Evolutionary conservation across 208 protist species (phyloP).

Genomic region (Leishmania amazonensis): DNA sequence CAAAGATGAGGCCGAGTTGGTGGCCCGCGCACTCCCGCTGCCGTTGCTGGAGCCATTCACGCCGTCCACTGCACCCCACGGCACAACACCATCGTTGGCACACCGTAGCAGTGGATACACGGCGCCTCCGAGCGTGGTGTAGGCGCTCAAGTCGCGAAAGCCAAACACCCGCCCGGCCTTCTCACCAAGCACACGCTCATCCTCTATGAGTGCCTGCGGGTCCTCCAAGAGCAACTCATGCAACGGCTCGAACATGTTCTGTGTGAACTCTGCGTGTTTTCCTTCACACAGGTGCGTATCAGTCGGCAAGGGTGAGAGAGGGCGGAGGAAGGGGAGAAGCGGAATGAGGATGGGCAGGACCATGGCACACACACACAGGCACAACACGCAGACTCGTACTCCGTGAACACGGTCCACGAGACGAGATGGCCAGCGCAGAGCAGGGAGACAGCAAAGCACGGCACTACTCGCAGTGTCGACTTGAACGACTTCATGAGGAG

Average conservation of each 20-base stretch:
- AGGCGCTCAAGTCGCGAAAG: slow-evolving; percentile 37
- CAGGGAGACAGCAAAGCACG: background rate
- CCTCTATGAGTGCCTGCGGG: slow-evolving; percentile 36
- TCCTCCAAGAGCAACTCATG: slow-evolving; percentile 52
- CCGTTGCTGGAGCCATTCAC: background rate
- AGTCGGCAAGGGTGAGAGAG: background rate
- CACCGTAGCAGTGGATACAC: slow-evolving; percentile 44
- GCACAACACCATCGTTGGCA: slow-evolving; percentile 53
- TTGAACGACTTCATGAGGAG: background rate
- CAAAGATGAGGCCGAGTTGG: background rate
- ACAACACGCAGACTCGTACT: background rate
- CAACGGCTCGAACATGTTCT: slow-evolving; percentile 72
- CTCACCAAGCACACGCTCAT: slow-evolving; percentile 62
- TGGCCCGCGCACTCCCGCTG: background rate
- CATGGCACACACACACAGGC: background rate
- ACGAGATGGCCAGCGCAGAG: background rate
- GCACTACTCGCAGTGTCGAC: background rate
- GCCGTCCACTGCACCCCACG: slow-evolving; percentile 6
- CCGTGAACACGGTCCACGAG: background rate
- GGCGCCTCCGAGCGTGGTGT: slow-evolving; percentile 54
- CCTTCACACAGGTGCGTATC: background rate
- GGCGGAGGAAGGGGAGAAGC: background rate
- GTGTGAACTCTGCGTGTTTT: background rate
- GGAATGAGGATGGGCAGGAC: background rate
- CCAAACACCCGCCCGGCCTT: slow-evolving; percentile 63